Evolutionary conservation across 805 yeast genomes (phyloP), one percentile per base, ranked within the genome.

Genomic region (Candida arabinofermentans): DNA sequence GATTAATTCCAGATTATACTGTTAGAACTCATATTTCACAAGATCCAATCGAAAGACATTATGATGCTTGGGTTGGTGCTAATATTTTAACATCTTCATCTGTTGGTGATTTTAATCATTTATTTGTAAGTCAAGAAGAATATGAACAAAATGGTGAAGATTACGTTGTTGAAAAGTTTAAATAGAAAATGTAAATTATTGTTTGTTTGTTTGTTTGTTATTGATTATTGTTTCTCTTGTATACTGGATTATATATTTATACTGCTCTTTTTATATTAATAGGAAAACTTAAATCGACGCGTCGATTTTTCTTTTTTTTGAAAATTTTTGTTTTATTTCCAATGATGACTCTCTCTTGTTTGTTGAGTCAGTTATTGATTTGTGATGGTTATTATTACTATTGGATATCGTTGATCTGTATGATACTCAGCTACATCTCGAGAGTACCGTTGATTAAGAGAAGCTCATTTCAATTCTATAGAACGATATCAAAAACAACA

Each of bases 11-110:
- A 6, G 72, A 71, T 59, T 72, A 61, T 57, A 64, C 58, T 39
- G 65, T 66, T 46, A 61, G 66, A 42, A 67, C 72, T 17, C 67
- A 62, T 26, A 51, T 62, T 34, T 65, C 72, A 27, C 69, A 67
- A 10, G 69, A 63, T 40, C 50, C 67, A 6, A 58, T 64, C 53
- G 88, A 83, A 46, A 71, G 81, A 47, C 76, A 71, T 47, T 75
- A 70, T 48, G 77, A 82, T 37, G 69, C 75, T 19, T 82, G 89
- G 89, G 64, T 81, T 24, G 89, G 89, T n/a, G 87, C 88, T 1
- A 75, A 81, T 42, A 79, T 80, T 47, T 69, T 83, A 50, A 79
- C 84, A 12, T 50, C 58, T 31, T 52, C 55, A 2, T 72, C 75
- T 34, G 71, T 79, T 69, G 76, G 82, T 37, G 70, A 70, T 36